Conservation (phyloP, 176 grass and related monocot species). For the Zea luxurians region DNA sequence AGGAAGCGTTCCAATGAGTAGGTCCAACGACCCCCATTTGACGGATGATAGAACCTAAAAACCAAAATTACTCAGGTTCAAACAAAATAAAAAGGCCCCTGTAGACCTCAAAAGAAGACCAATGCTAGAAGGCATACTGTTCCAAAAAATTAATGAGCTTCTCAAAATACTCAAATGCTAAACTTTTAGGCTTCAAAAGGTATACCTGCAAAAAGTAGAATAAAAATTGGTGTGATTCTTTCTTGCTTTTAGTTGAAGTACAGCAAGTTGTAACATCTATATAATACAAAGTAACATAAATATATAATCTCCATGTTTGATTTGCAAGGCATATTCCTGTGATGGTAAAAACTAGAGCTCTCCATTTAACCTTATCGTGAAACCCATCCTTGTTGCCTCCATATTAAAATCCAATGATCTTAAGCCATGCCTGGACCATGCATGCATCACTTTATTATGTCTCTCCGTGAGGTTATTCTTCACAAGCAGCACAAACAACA, state of each 20-base stretch:
- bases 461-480: not conserved
- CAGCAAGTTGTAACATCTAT: constrained; percentile 7
- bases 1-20: constrained; percentile 80
- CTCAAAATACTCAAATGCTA: constrained; percentile 76
- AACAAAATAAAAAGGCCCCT: constrained; percentile 36
- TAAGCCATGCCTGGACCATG: not conserved
- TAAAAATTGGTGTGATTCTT: not conserved
- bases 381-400: not conserved
- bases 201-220: constrained; percentile 63
- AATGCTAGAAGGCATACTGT: constrained; percentile 71
- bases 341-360: not conserved
- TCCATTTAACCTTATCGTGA: not conserved
- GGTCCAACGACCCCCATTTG: constrained; percentile 96
- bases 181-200: constrained; percentile 75
- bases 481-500: not conserved
- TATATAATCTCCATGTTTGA: constrained; percentile 5
- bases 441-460: not conserved
- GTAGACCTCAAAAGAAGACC: constrained; percentile 30
- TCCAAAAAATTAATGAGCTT: constrained; percentile 86
- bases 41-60: constrained; percentile 97
- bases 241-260: constrained; percentile 11
- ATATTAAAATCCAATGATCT: not conserved
- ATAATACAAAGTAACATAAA: constrained; percentile 33
- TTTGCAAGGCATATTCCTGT: constrained; percentile 2
- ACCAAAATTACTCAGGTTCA: constrained; percentile 25